phyloP scores from a whole-genome alignment of 2,329 filamentous ascomycete genomes.

The Pseudogymnoascus sp. region DNA sequence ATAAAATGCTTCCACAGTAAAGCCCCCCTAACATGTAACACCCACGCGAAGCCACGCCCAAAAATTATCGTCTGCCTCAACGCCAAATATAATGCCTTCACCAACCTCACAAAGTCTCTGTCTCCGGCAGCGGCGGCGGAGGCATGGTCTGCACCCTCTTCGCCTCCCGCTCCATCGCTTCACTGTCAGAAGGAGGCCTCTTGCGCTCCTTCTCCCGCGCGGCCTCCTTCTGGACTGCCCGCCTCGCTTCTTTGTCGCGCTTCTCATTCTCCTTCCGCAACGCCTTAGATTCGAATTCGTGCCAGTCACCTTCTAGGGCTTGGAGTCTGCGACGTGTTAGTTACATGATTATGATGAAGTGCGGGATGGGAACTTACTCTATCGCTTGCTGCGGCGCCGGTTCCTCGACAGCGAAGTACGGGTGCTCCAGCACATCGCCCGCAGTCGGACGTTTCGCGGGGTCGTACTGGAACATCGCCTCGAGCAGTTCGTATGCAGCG shows the following conservation, averaged over 20 bases:
- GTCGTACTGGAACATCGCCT: slow-evolving; percentile 82
- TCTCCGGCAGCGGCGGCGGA: neutral
- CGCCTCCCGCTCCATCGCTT: slow-evolving; percentile 19
- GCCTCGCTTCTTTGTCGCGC: slow-evolving; percentile 36
- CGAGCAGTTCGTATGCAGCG: slow-evolving; percentile 73
- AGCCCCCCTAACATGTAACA: neutral
- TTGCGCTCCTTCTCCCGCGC: slow-evolving; percentile 21
- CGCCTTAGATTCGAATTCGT: slow-evolving; percentile 96
- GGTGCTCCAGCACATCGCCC: slow-evolving; percentile 72
- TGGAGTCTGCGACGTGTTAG: slow-evolving; percentile 44
- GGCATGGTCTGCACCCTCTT: slow-evolving; percentile 19
- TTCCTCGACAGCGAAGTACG: slow-evolving; percentile 80
- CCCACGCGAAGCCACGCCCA: neutral
- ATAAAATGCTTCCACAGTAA: neutral
- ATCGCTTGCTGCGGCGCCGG: slow-evolving; percentile 67
- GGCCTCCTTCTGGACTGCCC: slow-evolving; percentile 24
- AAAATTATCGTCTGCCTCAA: neutral
- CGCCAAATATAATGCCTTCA: neutral
- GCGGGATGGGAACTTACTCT: slow-evolving; percentile 51
- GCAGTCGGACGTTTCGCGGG: slow-evolving; percentile 76
- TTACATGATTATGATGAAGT: slow-evolving; percentile 16
- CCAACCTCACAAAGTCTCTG: neutral
- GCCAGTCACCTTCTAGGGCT: slow-evolving; percentile 86
- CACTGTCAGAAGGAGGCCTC: slow-evolving; percentile 21
- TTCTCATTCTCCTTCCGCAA: slow-evolving; percentile 81